Evolutionary conservation across 441 rosid genomes (phyloP).

Genomic region (Daphne laureola): DNA sequence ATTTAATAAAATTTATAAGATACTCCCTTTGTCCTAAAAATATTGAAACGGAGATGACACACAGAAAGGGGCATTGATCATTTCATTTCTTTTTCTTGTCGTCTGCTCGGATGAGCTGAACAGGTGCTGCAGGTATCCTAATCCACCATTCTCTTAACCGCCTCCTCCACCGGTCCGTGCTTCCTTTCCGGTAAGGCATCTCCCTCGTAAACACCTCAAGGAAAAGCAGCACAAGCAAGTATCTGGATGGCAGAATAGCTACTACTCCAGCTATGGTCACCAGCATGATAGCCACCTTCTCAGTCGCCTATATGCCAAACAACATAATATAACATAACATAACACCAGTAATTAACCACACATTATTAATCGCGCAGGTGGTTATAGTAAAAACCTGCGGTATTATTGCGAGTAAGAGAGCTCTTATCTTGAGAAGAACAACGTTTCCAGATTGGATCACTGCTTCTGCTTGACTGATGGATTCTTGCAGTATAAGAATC

Average conservation of each 20-base stretch:
- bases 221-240: slow-evolving; percentile 40
- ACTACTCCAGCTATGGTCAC: slow-evolving; percentile 41
- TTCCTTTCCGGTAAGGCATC: slow-evolving; percentile 62
- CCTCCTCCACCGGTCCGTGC: slow-evolving; percentile 52
- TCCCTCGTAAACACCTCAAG: slow-evolving; percentile 77
- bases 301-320: too few species aligned
- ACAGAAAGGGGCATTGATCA: background rate
- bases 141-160: slow-evolving; percentile 92
- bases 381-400: too few species aligned
- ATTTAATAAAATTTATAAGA: too few species aligned
- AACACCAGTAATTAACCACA: too few species aligned
- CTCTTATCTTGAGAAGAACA: slow-evolving; percentile 79
- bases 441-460: slow-evolving; percentile 68
- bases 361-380: too few species aligned
- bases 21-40: too few species aligned
- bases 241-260: slow-evolving; percentile 53
- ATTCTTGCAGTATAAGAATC: slow-evolving; percentile 70
- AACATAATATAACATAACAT: too few species aligned
- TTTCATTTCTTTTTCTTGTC: slow-evolving; percentile 66
- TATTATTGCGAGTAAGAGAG: slow-evolving; percentile 61
- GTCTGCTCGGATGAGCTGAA: slow-evolving; percentile 52
- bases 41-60: background rate
- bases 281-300: slow-evolving; percentile 49
- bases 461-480: slow-evolving; percentile 55
- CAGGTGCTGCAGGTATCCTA: slow-evolving; percentile 85